These are phyloP conservation scores for Oryza officinalis DNA, from an alignment of 176 grass and related monocot genomes.

Conservation along the genomic window DNA sequence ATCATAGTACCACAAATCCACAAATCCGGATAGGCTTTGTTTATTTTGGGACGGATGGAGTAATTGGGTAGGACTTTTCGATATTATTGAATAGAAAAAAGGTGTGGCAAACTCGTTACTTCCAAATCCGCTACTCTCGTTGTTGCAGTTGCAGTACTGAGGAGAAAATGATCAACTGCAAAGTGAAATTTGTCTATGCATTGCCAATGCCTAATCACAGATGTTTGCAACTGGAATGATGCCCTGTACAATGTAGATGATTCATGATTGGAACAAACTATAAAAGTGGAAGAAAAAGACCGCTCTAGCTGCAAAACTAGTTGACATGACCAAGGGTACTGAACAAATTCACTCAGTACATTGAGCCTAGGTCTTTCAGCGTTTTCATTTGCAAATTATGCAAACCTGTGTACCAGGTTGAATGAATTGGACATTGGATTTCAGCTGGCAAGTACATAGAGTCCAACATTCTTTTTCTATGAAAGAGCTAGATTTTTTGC, in stretches of 20 bases:
- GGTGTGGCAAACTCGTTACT: too few relatives aligned
- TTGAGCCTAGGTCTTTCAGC: not conserved
- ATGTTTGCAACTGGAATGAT: not conserved
- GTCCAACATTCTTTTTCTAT: not conserved
- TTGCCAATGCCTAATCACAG: not conserved
- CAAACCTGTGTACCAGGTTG: not conserved
- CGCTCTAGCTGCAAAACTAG: not conserved
- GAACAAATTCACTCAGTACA: not conserved
- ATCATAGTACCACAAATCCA: too few relatives aligned
- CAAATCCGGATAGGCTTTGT: too few relatives aligned
- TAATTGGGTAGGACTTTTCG: too few relatives aligned
- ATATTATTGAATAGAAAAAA: too few relatives aligned
- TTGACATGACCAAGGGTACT: not conserved
- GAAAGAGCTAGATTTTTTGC: not conserved
- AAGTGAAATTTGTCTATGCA: not conserved
- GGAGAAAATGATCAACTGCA: not conserved
- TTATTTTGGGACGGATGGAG: too few relatives aligned
- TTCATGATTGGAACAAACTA: not conserved
- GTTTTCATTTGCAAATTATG: conserved; percentile 10
- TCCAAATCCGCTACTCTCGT: too few relatives aligned
- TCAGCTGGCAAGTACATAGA: not conserved
- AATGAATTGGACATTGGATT: not conserved
- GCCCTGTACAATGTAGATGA: not conserved
- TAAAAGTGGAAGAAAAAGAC: not conserved
- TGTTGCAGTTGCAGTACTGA: too few relatives aligned